Conservation (phyloP, 2,329 filamentous ascomycete species). For the Hypocreales sp. region DNA sequence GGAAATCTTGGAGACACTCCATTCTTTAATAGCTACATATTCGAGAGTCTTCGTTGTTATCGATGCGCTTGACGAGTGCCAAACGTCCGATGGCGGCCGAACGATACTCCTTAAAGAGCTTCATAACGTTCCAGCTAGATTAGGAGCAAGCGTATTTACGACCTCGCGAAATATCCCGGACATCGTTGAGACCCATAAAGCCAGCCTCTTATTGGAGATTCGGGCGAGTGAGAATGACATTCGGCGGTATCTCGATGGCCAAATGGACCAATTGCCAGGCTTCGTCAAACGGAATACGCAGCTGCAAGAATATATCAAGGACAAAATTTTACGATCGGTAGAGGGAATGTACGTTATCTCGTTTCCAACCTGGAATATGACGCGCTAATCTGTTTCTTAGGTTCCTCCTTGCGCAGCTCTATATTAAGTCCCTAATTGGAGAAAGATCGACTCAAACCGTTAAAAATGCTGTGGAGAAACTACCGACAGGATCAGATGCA, state of each 20-base stretch:
- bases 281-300: neutral
- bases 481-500: conserved; percentile 13
- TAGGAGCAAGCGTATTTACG: conserved; percentile 5
- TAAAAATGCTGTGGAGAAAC: conserved; percentile 10
- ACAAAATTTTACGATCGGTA: no score
- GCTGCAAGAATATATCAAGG: neutral
- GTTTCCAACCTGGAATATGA: no score
- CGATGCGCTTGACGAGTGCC: conserved; percentile 12
- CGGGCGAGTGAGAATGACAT: neutral
- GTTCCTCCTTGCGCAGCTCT: conserved; percentile 7
- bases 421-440: conserved; percentile 6
- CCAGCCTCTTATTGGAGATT: conserved; percentile 2
- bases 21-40: neutral
- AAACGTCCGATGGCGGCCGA: neutral
- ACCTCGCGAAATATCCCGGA: conserved; percentile 10
- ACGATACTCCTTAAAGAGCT: neutral
- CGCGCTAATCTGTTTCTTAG: no score
- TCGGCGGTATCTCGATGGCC: neutral
- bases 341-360: no score
- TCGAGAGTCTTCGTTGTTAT: conserved; percentile 5
- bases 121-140: neutral
- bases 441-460: conserved; percentile 16
- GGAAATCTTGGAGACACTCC: conserved; percentile 2
- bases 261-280: neutral
- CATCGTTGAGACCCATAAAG: conserved; percentile 2